A percentile compares a stretch with the other conserved stretches of the same genome.
Conservation (phyloP, 345 rosid species). For the Xanthoceras sorbifolium region DNA sequence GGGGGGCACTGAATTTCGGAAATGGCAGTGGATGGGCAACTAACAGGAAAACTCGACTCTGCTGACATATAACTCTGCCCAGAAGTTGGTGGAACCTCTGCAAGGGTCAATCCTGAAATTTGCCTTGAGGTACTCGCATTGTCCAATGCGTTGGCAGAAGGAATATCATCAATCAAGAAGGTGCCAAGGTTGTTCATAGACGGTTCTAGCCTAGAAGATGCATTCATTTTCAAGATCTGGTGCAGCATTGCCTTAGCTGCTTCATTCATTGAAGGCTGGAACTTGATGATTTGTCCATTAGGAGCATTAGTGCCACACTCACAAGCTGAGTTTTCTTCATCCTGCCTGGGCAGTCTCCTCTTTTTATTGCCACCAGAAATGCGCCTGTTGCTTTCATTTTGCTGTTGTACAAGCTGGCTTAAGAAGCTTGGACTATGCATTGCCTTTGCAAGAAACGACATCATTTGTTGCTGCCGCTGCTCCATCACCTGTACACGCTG, state of each 20-base stretch:
- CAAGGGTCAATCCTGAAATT: constrained; percentile 44
- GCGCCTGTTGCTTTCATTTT: constrained; percentile 58
- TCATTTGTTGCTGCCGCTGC: constrained; percentile 92
- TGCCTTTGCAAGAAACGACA: constrained; percentile 88
- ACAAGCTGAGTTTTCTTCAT: constrained; percentile 43
- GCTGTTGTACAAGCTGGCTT: constrained; percentile 76
- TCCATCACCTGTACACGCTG: constrained; percentile 90
- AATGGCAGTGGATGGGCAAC: constrained; percentile 23
- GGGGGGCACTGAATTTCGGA: constrained; percentile 36
- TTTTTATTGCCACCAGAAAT: constrained; percentile 71
- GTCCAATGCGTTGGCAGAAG: constrained; percentile 39
- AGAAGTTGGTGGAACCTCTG: constrained; percentile 49
- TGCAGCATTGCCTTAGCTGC: constrained; percentile 70
- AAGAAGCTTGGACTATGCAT: constrained; percentile 81
- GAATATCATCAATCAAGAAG: constrained; percentile 45
- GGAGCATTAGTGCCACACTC: constrained; percentile 31
- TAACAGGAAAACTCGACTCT: constrained; percentile 36
- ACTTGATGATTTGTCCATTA: constrained; percentile 71
- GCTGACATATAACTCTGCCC: constrained; percentile 33
- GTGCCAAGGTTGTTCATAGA: constrained; percentile 40
- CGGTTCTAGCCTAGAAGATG: constrained; percentile 52
- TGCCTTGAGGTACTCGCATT: constrained; percentile 37
- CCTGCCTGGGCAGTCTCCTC: constrained; percentile 71
- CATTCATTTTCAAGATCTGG: constrained; percentile 56
- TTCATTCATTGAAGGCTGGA: constrained; percentile 65